Evolutionary conservation across 495 filamentous ascomycete genomes (phyloP), one percentile per base, ranked within the genome.

Genomic region (Penicillium steckii): DNA sequence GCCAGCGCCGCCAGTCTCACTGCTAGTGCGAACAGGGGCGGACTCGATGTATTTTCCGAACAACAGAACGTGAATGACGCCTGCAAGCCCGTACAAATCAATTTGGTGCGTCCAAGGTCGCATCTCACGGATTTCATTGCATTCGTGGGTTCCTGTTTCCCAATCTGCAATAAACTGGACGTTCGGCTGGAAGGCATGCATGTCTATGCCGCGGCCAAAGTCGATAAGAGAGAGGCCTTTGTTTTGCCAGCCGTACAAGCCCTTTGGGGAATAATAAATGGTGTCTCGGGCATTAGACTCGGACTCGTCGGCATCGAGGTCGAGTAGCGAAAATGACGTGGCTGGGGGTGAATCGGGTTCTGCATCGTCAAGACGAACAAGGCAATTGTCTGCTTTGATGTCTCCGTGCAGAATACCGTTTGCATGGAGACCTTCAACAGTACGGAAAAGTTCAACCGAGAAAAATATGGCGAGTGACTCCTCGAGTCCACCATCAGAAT

Each of bases 1-100:
- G 13, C 46, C 50, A 13, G 62, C 52, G 10, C 43, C 50, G 8
- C 27, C 43, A 19, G 56, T 46, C 15, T 48, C 56, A 21, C 49
- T 53, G 25, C 61, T 64, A 15, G 48, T 56, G 12, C 79, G 78
- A 4, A 78, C 78, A 2, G 77, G 75, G 9, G 82, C 71, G 13
- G 90, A 94, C 61, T 97, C 90, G 54, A 98, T 90, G 72, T 97
- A 96, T 61, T 89, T 89, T 5, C 94, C 94, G 65, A 96, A 97
- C 1, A 98, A 79, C 62, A 98, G 76, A 26, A 80, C 82, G 62
- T 97, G 91, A 12, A 97, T 71, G 12, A 88, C 87, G 6, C 89
- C 90, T 0, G 94, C 94, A 0, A 96, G 75, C 24, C 94, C 94
- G 69, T 93, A 89, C 48, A 97, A 91, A 68, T 98, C 94, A 50